Evolutionary conservation across 805 yeast species (phyloP), one percentile per base, ranked within the genome.

Genomic region (Saccharomycopsis selenospora): DNA sequence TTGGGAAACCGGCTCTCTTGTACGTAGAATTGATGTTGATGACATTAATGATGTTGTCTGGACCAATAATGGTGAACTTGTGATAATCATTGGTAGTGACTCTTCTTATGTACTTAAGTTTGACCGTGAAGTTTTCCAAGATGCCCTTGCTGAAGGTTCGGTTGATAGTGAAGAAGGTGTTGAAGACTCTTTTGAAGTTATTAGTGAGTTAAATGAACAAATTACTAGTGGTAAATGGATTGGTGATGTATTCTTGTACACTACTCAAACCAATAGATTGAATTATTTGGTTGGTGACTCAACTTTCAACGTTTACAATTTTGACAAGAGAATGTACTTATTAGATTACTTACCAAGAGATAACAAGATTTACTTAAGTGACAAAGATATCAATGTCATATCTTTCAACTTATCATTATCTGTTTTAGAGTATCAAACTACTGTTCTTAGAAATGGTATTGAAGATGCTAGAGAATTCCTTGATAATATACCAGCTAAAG

Each of bases 211-310:
- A 51, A 76, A 77, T 50, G 99, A 93, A 63, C 69, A 80, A 20
- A 77, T 91, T 33, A 79, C 85, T 52, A 82, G 95, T 25, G 97
- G 97, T 60, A 83, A 82, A 65, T 93, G 97, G 89, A 89, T 90
- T 59, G 99, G 98, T 56, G 98, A 93, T 69, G 97, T 93, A 42
- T 90, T 91, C 64, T 79, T 93, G 47, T 93, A 84, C 70, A 87
- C 97, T 13, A 88, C 97, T 2, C 61, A 80, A 17, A 74, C 95
- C 22, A 87, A 89, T 68, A 80, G 98, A 66, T 74, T 93, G 61
- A 91, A 90, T 68, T 93, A 93, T 65, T 77, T 89, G 54, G 98
- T 93, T 52, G 99, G 99, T 59, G 95, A 95, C 36, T 86, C 89
- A 61, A 80, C 85, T 22, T 87, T 88, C 65, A 93, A 89, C 62